These are phyloP conservation scores for Fusarium miscanthi DNA, from an alignment of 2,329 filamentous ascomycete genomes.

Conservation along the genomic window DNA sequence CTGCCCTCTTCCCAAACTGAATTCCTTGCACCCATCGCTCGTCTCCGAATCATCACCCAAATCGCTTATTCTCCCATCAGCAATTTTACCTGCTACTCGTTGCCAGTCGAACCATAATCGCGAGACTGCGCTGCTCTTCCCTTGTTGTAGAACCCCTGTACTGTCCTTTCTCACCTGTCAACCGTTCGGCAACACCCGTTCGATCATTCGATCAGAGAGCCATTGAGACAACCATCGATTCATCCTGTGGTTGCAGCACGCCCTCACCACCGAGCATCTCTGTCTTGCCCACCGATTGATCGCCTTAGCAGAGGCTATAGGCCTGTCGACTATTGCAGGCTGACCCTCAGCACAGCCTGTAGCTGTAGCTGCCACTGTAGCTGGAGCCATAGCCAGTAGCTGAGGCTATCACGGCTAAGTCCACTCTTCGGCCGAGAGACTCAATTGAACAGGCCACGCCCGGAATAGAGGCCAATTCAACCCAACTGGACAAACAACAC, in stretches of 20 bases:
- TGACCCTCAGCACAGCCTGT: constrained; percentile 8
- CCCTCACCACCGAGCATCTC: constrained; percentile 19
- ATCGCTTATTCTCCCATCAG: constrained; percentile 32
- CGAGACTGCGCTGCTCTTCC: constrained; percentile 31
- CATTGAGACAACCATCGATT: constrained; percentile 27
- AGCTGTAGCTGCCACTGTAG: constrained; percentile 3
- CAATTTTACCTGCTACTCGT: constrained; percentile 35
- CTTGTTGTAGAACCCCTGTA: constrained; percentile 38
- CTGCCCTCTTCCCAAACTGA: constrained; percentile 42
- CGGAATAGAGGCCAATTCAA: constrained; percentile 22
- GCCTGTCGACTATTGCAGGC: constrained; percentile 6
- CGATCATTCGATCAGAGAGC: constrained; percentile 42
- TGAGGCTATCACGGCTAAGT: constrained; percentile 29
- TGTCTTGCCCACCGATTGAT: constrained; percentile 13
- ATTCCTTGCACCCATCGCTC: constrained; percentile 44
- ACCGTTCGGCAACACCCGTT: constrained; percentile 45
- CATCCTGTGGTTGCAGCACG: constrained; percentile 17
- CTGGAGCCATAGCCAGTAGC: background rate
- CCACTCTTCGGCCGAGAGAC: constrained; percentile 16
- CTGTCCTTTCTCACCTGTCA: constrained; percentile 26
- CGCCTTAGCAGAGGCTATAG: constrained; percentile 13
- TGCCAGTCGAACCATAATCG: constrained; percentile 45
- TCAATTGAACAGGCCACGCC: constrained; percentile 13
- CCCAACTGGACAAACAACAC: background rate
- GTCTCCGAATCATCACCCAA: constrained; percentile 38